Evolutionary conservation across 805 yeast species (phyloP), one percentile per base, ranked within the genome.

Genomic region (Candida montana): DNA sequence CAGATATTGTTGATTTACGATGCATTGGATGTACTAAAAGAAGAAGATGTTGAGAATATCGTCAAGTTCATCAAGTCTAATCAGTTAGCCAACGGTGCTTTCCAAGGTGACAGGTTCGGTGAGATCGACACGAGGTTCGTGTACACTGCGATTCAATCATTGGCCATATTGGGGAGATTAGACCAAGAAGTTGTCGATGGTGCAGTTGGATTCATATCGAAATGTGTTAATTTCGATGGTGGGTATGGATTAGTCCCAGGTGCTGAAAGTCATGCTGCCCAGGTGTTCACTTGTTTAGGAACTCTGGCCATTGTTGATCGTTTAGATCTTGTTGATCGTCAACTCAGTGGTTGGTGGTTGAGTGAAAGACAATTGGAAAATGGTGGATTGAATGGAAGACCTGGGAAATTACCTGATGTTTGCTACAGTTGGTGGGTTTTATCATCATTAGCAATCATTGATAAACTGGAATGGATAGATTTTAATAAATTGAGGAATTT

Each of bases 401-500:
- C 98, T 0, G 95, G 93, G 45, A 93, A 93, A 59, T 65, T 88
- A 16, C 95, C 98, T 0, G 99, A 93, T 62, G 96, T 87, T n/a
- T 93, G 99, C 59, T 93, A 93, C 59, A 81, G 93, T 52, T 93
- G 97, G 96, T 93, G 99, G 99, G 95, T 89, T 9, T 60, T 89
- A 18, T 82, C 95, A 2, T 74, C 88, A 3, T 63, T 90, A 43
- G 73, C 83, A 0, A 79, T 87, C 29, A 67, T 91, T 17, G 75
- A 67, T 0, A 79, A 75, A 47, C 59, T 79, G 16, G 75, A 84
- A 49, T 89, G 95, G 89, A 83, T 93, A n/a, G 82, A 87, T 55
- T 69, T 68, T 23, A 71, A 64, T 5, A 77, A 74, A 51, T 65
- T 93, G 42, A 71, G 73, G 39, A 59, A 63, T 2, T 93, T 89